Percentiles rank a stretch among this genome's conserved stretches.
phyloP scores from a whole-genome alignment of 1,139 yeast genomes.

The Nakaseomyces glabratus region DNA sequence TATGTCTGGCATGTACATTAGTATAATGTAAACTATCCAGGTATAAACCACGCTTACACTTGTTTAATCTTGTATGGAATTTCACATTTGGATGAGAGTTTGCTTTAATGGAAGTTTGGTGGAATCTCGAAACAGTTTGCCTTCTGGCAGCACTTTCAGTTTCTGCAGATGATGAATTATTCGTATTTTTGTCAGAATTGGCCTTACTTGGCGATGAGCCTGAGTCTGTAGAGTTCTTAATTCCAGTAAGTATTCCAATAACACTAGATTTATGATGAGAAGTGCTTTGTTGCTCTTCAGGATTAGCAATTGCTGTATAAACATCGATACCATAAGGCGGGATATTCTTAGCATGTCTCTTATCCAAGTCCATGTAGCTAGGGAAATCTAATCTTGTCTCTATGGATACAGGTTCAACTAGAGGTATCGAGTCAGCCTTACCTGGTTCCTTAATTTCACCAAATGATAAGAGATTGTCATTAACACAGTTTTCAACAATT shows the following conservation, averaged over 20 bases:
- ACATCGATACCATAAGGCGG: conserved; percentile 32
- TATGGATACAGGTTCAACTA: conserved; percentile 31
- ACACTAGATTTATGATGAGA: conserved; percentile 19
- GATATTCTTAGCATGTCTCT: conserved; percentile 19
- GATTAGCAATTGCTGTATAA: conserved; percentile 15
- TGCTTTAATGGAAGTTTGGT: conserved; percentile 18
- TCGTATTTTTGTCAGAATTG: conserved; percentile 1
- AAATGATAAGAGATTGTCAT: conserved; percentile 53
- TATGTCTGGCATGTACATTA: conserved; percentile 62
- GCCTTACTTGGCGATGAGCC: conserved; percentile 1
- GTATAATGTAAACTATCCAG: conserved; percentile 65
- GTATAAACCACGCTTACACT: conserved; percentile 37
- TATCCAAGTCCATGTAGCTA: conserved; percentile 25
- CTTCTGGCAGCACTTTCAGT: conserved; percentile 3
- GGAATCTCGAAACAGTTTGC: conserved; percentile 16
- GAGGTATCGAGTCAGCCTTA: conserved; percentile 18
- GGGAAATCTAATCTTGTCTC: conserved; percentile 29
- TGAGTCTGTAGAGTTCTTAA: conserved; percentile 13
- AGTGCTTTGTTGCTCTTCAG: conserved; percentile 10
- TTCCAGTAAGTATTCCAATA: conserved; percentile 23
- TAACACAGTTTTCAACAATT: conserved; percentile 48
- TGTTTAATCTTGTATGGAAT: conserved; percentile 23
- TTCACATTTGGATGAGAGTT: conserved; percentile 23
- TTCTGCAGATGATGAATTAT: neutral
- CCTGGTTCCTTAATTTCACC: conserved; percentile 37